Percentiles rank a stretch among this genome's conserved stretches.
Evolutionary conservation across 495 filamentous ascomycete species (phyloP).

Genomic region (Durotheca rogersii): DNA sequence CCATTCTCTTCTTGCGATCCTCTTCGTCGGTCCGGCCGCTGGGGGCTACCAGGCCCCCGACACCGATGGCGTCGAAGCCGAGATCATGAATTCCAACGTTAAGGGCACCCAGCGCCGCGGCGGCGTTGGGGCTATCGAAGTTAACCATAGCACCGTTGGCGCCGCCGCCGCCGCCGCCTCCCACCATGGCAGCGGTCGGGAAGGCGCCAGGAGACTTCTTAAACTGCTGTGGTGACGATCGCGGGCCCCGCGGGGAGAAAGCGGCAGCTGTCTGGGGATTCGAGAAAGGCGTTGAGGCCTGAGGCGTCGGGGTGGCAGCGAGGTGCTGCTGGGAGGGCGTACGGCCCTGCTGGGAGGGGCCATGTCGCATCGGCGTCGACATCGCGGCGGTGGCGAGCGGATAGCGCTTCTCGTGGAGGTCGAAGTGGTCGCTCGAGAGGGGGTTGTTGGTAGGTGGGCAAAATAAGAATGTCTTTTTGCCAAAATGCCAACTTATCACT

Average conservation of each 20-base stretch:
- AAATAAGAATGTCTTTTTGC: too few relatives aligned
- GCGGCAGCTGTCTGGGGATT: conserved; percentile 44
- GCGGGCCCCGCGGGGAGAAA: conserved; percentile 52
- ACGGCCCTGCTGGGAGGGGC: conserved; percentile 50
- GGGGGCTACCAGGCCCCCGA: conserved; percentile 35
- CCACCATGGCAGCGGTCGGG: conserved; percentile 39
- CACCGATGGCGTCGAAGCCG: conserved; percentile 41
- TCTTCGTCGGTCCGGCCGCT: conserved; percentile 54
- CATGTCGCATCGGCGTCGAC: conserved; percentile 54
- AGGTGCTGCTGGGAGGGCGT: conserved; percentile 51
- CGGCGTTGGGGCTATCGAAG: conserved; percentile 56
- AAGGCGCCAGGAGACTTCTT: conserved; percentile 54
- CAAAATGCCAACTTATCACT: too few relatives aligned
- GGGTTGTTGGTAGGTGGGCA: too few relatives aligned
- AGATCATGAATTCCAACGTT: conserved; percentile 46
- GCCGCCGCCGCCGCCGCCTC: conserved; percentile 21
- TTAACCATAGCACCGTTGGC: conserved; percentile 40
- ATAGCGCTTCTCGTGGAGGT: too few relatives aligned
- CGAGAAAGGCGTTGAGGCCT: conserved; percentile 58
- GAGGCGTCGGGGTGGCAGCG: conserved; percentile 52
- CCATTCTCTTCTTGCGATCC: conserved; percentile 56
- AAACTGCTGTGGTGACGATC: conserved; percentile 55
- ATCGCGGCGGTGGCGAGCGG: too few relatives aligned
- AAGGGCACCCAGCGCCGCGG: conserved; percentile 49
- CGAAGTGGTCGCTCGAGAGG: too few relatives aligned